Percentiles rank a stretch among this genome's conserved stretches.
phyloP scores from a whole-genome alignment of 345 rosid genomes.

The Moricandia arvensis region DNA sequence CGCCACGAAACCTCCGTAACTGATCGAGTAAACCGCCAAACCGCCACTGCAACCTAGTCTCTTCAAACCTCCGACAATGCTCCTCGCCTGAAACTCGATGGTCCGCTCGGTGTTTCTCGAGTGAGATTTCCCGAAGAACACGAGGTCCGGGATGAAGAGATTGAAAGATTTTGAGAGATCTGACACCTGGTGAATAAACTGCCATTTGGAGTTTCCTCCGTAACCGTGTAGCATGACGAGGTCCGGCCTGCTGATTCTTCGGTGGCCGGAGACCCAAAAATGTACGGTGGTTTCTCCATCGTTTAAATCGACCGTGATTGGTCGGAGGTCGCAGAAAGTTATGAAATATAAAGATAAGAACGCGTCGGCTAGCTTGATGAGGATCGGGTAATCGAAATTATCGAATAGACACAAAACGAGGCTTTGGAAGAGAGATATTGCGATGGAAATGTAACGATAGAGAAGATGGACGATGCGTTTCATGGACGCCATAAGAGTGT shows the following conservation, averaged over 20 bases:
- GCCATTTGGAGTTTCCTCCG: slow-evolving; percentile 73
- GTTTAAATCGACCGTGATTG: slow-evolving; percentile 53
- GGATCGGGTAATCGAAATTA: slow-evolving; percentile 35
- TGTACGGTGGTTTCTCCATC: slow-evolving; percentile 57
- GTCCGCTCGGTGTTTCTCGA: slow-evolving; percentile 45
- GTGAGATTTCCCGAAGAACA: slow-evolving; percentile 63
- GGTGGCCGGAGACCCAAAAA: slow-evolving; percentile 59
- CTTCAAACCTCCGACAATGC: slow-evolving; percentile 54
- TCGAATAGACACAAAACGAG: slow-evolving; percentile 23
- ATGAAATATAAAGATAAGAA: slow-evolving; percentile 46
- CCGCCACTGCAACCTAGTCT: slow-evolving; percentile 45
- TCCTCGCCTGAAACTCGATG: slow-evolving; percentile 56
- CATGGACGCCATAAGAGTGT: slow-evolving; percentile 27
- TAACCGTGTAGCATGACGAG: slow-evolving; percentile 72
- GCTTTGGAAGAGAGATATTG: slow-evolving; percentile 1
- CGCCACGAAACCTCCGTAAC: slow-evolving; percentile 81
- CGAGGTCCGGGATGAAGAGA: slow-evolving; percentile 60
- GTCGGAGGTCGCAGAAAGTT: slow-evolving; percentile 44
- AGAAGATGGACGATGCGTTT: slow-evolving; percentile 9
- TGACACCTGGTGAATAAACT: slow-evolving; percentile 52
- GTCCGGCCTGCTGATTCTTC: slow-evolving; percentile 37
- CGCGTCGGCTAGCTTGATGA: slow-evolving; percentile 42
- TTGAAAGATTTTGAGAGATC: slow-evolving; percentile 55
- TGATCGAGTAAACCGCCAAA: slow-evolving; percentile 50
- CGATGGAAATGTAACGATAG: slow-evolving; percentile 12